Evolutionary conservation across 1,139 yeast genomes (phyloP).

Genomic region (Oligophagozyma castellii): DNA sequence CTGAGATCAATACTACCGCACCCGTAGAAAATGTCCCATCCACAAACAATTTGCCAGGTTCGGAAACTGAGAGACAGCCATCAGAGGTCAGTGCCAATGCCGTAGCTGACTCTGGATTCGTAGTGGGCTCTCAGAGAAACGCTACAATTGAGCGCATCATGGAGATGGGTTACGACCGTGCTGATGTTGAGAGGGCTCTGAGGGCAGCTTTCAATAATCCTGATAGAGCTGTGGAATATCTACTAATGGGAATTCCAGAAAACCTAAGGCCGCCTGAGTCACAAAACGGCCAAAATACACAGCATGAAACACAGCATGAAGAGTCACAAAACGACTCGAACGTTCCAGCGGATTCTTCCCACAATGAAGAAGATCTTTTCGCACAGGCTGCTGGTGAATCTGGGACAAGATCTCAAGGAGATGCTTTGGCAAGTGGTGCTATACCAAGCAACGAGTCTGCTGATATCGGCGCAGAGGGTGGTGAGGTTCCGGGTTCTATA

Average conservation of each 20-base stretch:
- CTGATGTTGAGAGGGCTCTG: constrained; percentile 78
- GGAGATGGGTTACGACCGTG: constrained; percentile 93
- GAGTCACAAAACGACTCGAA: constrained; percentile 10
- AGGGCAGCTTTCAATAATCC: constrained; percentile 97
- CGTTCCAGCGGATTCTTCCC: constrained; percentile 16
- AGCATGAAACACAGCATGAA: constrained; percentile 6
- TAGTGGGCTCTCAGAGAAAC: constrained; percentile 21
- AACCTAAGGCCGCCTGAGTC: constrained; percentile 27
- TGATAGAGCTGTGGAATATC: constrained; percentile 93
- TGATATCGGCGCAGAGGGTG: constrained; percentile 12
- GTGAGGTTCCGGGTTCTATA: constrained; percentile 22
- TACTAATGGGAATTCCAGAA: constrained; percentile 83
- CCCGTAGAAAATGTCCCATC: constrained; percentile 16
- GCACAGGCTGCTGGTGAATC: constrained; percentile 46
- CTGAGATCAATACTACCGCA: constrained; percentile 17
- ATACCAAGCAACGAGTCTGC: no score
- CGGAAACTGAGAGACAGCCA: constrained; percentile 6
- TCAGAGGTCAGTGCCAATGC: background rate
- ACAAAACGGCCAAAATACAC: constrained; percentile 8
- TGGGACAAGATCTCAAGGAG: constrained; percentile 14
- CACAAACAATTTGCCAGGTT: constrained; percentile 18
- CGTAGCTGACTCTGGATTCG: constrained; percentile 19
- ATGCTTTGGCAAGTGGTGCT: constrained; percentile 14
- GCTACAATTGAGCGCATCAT: constrained; percentile 56
- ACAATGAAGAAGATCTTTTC: constrained; percentile 36